Base-by-base conservation (phyloP, 176 grass and related monocot genomes). In the Eleusine indica region DNA sequence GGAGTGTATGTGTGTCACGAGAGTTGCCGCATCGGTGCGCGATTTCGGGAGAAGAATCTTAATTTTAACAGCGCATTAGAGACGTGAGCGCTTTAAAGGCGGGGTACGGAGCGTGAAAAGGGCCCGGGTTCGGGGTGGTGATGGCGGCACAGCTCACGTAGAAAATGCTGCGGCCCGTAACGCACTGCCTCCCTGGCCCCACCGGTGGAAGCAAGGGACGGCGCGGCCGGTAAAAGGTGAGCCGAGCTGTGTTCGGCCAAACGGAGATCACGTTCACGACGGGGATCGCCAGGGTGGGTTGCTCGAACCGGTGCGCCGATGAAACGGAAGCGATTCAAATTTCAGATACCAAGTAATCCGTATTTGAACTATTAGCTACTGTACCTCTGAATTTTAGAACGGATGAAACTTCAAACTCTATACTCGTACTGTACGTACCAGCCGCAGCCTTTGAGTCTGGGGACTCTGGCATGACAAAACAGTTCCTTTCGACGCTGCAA, bases 11-110 rank as follows among this genome's bases (percentile, higher is more conserved):
- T 35, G 32, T 35, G 67, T 86, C 88, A 86, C 88, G 88, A n/a
- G 88, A 52, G 41, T 43, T 49, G 88, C 25, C 25, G 60, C 77
- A 39, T 61, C 77, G 3, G 18, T 4, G 25, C 66, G 25, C 15
- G 25, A 66, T 52, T 66, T 30, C 73, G 0, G 40, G 40, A 1
- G 68, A 17, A 4, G 12, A 9, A 30, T 79, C 35, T 76, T 29
- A 70, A n/a, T 47, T 56, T 90, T 79, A 25, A 51, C 79, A 73
- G 60, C 41, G 83, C 79, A 79, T 79, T 86, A 74, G 86, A 86
- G 79, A 40, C n/a, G 28, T 25, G 73, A 44, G 1, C 78, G 2
- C 83, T 89, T 82, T 86, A 82, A 82, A 68, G 46, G 65, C 54
- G 2, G 4, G 9, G 84, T 82, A 83, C 73, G 68, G 56, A 75